Conservation (phyloP, 441 rosid species). For the Dalechampia spathulata region DNA sequence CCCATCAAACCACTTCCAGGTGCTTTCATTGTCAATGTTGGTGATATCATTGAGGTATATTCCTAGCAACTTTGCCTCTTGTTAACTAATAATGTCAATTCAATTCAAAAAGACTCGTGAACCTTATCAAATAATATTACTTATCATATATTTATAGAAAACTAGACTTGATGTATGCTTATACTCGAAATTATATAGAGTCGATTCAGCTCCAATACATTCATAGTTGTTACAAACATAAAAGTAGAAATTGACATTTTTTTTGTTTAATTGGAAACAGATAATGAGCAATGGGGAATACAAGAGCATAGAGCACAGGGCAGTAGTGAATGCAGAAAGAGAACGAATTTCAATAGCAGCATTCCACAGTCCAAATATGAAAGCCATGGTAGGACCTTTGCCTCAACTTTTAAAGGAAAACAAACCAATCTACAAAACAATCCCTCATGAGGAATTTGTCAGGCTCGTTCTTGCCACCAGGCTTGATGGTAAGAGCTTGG, state of each 20-base stretch:
- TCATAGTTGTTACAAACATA: too few species aligned
- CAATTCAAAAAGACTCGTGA: too few species aligned
- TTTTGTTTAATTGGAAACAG: slow-evolving; percentile 16
- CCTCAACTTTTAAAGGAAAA: slow-evolving; percentile 30
- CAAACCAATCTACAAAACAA: slow-evolving; percentile 18
- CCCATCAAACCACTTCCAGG: slow-evolving; percentile 30
- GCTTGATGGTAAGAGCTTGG: slow-evolving; percentile 28
- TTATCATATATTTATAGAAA: too few species aligned
- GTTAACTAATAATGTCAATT: not conserved
- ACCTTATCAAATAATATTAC: too few species aligned
- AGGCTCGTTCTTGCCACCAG: slow-evolving; percentile 18
- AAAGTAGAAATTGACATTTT: too few species aligned
- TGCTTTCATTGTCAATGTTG: slow-evolving; percentile 34
- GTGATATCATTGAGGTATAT: slow-evolving; percentile 39
- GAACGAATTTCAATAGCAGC: slow-evolving; percentile 70
- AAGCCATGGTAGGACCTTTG: slow-evolving; percentile 47
- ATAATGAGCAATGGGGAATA: slow-evolving; percentile 63
- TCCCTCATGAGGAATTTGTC: slow-evolving; percentile 9
- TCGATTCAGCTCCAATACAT: too few species aligned
- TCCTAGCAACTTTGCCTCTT: not conserved
- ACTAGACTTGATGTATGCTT: too few species aligned
- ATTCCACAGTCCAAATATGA: slow-evolving; percentile 69
- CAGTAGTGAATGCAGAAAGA: slow-evolving; percentile 45
- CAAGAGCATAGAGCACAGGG: slow-evolving; percentile 86
- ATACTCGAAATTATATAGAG: too few species aligned